Evolutionary conservation across 352 stramenopile genomes (phyloP).

Genomic region (Phytophthora ramorum): DNA sequence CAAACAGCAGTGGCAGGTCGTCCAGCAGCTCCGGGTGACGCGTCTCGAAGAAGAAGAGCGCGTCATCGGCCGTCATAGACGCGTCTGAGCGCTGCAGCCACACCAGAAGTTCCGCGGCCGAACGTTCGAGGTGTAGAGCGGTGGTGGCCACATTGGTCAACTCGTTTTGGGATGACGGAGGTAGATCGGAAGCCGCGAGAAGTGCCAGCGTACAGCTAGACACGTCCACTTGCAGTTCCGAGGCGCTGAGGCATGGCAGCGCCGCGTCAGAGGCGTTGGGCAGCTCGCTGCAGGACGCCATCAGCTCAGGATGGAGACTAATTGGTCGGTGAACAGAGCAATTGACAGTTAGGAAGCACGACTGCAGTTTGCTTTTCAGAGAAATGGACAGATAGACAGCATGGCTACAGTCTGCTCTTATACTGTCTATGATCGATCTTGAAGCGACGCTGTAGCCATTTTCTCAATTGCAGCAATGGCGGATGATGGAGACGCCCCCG

Average conservation of each 20-base stretch:
- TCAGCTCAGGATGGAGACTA: slow-evolving; percentile 1
- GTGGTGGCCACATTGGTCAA: slow-evolving; percentile 26
- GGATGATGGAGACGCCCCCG: slow-evolving; percentile 20
- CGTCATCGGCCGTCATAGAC: slow-evolving; percentile 52
- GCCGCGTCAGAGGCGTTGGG: slow-evolving; percentile 15
- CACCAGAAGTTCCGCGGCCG: slow-evolving; percentile 56
- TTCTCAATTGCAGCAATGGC: slow-evolving; percentile 27
- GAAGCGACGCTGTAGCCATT: slow-evolving; percentile 31
- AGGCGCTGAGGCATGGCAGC: slow-evolving; percentile 12
- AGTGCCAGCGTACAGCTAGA: slow-evolving; percentile 28
- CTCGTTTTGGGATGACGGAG: slow-evolving; percentile 30
- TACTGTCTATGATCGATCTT: slow-evolving; percentile 25
- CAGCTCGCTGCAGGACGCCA: slow-evolving; percentile 32
- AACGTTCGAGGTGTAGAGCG: slow-evolving; percentile 49
- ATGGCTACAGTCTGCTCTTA: slow-evolving; percentile 21
- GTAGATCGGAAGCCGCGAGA: slow-evolving; percentile 24
- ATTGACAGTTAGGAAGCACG: slow-evolving; percentile 15
- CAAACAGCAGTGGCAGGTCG: slow-evolving; percentile 53
- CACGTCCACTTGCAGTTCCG: slow-evolving; percentile 30
- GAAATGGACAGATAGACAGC: slow-evolving; percentile 1
- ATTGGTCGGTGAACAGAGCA: slow-evolving; percentile 13
- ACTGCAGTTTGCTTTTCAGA: slow-evolving; percentile 7
- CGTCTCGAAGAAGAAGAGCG: slow-evolving; percentile 73
- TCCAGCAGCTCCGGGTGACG: slow-evolving; percentile 65
- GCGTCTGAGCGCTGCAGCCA: slow-evolving; percentile 52